Base-by-base conservation (phyloP, 2,329 filamentous ascomycete species). In the Pseudogymnoascus sp. region DNA sequence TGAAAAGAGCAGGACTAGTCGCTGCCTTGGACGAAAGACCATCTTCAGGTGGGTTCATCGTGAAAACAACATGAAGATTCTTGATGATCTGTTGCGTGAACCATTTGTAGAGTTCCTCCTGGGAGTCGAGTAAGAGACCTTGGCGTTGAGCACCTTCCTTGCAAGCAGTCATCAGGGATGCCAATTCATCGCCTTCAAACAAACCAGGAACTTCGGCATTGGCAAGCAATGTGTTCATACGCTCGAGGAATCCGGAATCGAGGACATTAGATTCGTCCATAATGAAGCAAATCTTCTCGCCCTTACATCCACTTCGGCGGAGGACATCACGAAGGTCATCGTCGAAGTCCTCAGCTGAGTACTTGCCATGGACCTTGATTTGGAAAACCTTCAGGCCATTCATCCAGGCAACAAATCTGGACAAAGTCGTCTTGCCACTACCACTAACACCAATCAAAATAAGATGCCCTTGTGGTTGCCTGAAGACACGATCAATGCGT, bases 31-130 rank as follows among this genome's bases (percentile, higher is more conserved):
- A 96, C 1, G 91, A 94, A 7, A 99, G 79, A 0, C 94, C 93
- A 69, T 94, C 94, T 72, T 97, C 91, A 0, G 94, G 95, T 12
- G 94, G 94, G 75, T 99, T 99, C 94, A 99, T 99, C 2, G 94
- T 99, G 75, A 99, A 99, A 22, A 99, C 94, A 58, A 99, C 94
- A 71, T 99, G 94, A 41, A 99, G 79, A 72, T 99, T 99, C 80
- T 96, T 96, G 74, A 99, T 90, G 70, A 99, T 97, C 75, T 99
- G 94, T 70, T 96, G 91, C 0, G 95, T 99, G 78, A 99, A 99
- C 94, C 94, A 99, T 78, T 97, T 97, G 82, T 99, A 99, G n/a
- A 99, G 81, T 75, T 99, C 94, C 78, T 99, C 95, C 69, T 96
- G 92, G 1, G 94, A 97, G 77, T 99, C 94, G 1, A 99, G 84